Conservation (phyloP, 495 filamentous ascomycete genomes). For the Geopyxis carbonaria region DNA sequence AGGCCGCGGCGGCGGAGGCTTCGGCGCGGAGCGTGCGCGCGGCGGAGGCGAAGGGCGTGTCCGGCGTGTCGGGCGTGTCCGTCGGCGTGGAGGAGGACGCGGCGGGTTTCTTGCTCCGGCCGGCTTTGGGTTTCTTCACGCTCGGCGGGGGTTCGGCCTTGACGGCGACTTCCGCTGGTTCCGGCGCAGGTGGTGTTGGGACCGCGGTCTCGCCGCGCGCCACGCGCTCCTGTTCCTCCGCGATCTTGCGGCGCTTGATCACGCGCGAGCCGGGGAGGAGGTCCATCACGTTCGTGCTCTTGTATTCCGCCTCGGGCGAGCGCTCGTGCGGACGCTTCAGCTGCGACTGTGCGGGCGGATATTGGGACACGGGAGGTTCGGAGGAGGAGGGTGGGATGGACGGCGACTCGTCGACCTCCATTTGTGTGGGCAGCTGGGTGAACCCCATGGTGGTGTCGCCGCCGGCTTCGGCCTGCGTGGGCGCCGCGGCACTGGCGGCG, state of each 20-base stretch:
- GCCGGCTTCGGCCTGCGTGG: background rate
- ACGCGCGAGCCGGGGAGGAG: conserved; percentile 17
- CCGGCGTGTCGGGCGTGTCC: conserved; percentile 2
- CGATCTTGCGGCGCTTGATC: conserved; percentile 22
- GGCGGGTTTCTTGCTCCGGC: background rate
- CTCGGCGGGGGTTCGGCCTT: background rate
- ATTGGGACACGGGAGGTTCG: background rate
- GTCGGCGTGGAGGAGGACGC: background rate
- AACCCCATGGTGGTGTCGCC: background rate
- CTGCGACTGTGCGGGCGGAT: no score
- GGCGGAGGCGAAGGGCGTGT: conserved; percentile 3
- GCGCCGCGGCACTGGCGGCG: background rate
- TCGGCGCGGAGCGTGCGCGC: conserved; percentile 13
- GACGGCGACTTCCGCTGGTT: background rate
- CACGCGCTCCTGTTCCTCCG: conserved; percentile 16
- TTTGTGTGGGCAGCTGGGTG: background rate
- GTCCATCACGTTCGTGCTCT: conserved; percentile 19
- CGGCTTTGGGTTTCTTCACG: conserved; percentile 3
- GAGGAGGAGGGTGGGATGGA: background rate
- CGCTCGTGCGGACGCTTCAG: background rate
- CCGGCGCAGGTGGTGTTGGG: conserved; percentile 4
- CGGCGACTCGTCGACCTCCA: background rate
- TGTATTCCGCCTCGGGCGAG: no score
- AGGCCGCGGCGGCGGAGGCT: conserved; percentile 7
- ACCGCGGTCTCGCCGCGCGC: conserved; percentile 7